Evolutionary conservation across 495 filamentous ascomycete genomes (phyloP).

Genomic region (Stereocaulon alpinum): DNA sequence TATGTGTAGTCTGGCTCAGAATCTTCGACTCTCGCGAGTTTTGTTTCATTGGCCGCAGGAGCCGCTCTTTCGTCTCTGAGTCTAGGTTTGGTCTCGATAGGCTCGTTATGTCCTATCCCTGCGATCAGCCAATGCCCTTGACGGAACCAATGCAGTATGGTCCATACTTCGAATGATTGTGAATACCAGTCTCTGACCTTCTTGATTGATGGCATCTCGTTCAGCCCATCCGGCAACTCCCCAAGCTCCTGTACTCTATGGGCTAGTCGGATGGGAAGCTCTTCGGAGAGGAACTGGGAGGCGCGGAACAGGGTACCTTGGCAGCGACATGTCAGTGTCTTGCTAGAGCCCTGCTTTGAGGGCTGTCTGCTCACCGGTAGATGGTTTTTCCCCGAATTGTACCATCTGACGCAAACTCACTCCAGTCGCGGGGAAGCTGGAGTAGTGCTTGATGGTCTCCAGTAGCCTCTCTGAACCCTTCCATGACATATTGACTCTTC

Average conservation of each 20-base stretch:
- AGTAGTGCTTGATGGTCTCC: conserved; percentile 98
- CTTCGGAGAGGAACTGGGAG: conserved; percentile 96
- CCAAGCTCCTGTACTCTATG: conserved; percentile 91
- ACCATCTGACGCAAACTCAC: conserved; percentile 98
- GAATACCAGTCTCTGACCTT: conserved; percentile 97
- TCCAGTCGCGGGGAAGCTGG: conserved; percentile 91
- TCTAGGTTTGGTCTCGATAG: conserved; percentile 66
- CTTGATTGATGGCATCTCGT: conserved; percentile 94
- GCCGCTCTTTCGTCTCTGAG: conserved; percentile 64
- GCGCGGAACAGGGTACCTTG: conserved; percentile 91
- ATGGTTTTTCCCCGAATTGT: conserved; percentile 89
- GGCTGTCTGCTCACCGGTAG: conserved; percentile 49
- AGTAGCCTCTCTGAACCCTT: conserved; percentile 81
- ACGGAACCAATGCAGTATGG: not conserved
- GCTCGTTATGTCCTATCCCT: conserved; percentile 61
- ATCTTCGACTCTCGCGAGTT: conserved; percentile 51
- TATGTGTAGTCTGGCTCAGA: conserved; percentile 71
- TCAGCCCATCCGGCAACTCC: conserved; percentile 90
- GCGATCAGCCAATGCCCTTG: conserved; percentile 16
- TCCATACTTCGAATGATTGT: conserved; percentile 90
- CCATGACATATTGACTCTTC: conserved; percentile 61
- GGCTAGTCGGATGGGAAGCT: conserved; percentile 91
- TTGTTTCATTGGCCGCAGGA: conserved; percentile 61
- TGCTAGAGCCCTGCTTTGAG: not conserved
- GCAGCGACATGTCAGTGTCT: not conserved